Percentiles rank a stretch among this genome's conserved stretches.
Conservation (phyloP, 2,329 filamentous ascomycete species). For the Didymellaceae sp. region DNA sequence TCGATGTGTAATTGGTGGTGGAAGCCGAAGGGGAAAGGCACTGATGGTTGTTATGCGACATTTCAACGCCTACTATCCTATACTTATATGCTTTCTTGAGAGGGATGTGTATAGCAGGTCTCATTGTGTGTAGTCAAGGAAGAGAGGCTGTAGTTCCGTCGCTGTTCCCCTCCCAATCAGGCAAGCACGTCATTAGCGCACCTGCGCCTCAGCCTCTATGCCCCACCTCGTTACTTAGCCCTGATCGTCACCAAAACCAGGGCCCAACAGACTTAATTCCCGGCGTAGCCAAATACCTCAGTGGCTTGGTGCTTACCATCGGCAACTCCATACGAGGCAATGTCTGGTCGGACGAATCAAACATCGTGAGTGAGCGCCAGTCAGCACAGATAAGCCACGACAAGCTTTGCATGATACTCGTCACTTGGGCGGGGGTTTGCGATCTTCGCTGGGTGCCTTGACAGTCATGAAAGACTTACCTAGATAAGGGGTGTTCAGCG, state of each 20-base stretch:
- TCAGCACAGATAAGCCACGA: constrained; percentile 18
- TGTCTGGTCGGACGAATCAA: constrained; percentile 1
- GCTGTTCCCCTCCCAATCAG: constrained; percentile 5
- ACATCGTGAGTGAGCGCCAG: not conserved
- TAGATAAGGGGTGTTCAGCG: constrained; percentile 9
- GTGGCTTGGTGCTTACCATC: constrained; percentile 1
- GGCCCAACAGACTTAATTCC: too few species aligned
- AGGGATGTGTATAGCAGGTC: not conserved
- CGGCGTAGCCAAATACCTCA: too few species aligned
- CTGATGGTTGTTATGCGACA: not conserved
- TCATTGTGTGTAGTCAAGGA: constrained; percentile 2
- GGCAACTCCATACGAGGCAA: not conserved
- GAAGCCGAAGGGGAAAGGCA: not conserved
- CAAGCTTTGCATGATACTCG: constrained; percentile 12
- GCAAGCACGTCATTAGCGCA: constrained; percentile 15
- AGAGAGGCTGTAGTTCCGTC: not conserved
- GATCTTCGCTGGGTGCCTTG: not conserved
- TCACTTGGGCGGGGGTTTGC: not conserved
- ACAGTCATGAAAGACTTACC: not conserved
- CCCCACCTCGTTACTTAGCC: not conserved
- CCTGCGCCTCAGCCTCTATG: not conserved
- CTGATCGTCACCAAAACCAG: too few species aligned
- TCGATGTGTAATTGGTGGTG: not conserved
- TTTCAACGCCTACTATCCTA: not conserved
- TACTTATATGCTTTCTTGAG: too few species aligned